Evolutionary conservation across 345 rosid species (phyloP).

Genomic region (Syzygium oleosum): DNA sequence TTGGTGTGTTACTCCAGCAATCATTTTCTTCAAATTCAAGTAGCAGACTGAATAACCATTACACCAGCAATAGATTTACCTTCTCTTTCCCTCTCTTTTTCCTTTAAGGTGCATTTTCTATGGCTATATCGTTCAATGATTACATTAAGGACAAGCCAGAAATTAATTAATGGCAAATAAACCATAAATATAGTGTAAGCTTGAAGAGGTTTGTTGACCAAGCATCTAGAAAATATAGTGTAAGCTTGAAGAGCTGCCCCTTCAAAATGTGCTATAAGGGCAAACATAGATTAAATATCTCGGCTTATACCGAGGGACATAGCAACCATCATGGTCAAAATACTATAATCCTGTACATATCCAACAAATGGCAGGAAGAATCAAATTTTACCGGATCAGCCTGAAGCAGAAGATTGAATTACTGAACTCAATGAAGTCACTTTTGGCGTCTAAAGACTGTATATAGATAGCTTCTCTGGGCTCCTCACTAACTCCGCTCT

Average conservation of each 20-base stretch:
- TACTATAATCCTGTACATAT: not conserved
- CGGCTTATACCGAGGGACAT: not conserved
- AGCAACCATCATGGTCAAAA: not conserved
- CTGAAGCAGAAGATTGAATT: conserved; percentile 63
- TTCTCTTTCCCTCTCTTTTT: not conserved
- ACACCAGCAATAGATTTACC: not conserved
- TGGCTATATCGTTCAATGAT: not conserved
- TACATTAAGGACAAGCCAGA: not conserved
- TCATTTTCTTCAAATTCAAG: not conserved
- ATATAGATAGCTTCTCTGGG: conserved; percentile 63
- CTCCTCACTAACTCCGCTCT: conserved; percentile 85
- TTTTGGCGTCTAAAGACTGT: conserved; percentile 32
- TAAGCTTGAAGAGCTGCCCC: not conserved
- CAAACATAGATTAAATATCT: not conserved
- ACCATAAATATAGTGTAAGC: not conserved
- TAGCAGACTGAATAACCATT: not conserved
- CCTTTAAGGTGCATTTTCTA: not conserved
- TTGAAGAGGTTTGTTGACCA: not conserved
- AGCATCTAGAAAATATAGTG: not conserved
- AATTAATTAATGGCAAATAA: not conserved
- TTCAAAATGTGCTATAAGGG: not conserved
- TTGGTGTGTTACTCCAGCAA: not conserved
- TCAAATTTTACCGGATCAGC: conserved; percentile 24
- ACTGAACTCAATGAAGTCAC: conserved; percentile 35
- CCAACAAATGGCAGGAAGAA: not conserved